Evolutionary conservation across 129 eudicot genomes (phyloP).

Genomic region (Helianthus annuus): HanXRQr2.0-SUNRISE NC_035449.2:10880197-10880696

Average conservation of each 20-base stretch:
- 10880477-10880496: too few species aligned
- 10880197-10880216: too few species aligned
- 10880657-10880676: not conserved
- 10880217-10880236: too few species aligned
- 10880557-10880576: not conserved
- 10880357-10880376: too few species aligned
- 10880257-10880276: too few species aligned
- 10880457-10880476: not conserved
- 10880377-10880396: not conserved
- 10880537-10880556: not conserved
- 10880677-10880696: not conserved
- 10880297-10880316: too few species aligned
- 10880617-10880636: not conserved
- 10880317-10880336: too few species aligned
- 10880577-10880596: not conserved
- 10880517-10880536: too few species aligned
- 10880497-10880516: not conserved
- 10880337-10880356: too few species aligned
- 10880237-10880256: too few species aligned
- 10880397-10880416: not conserved
- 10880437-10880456: not conserved
- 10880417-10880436: not conserved
- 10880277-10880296: too few species aligned
- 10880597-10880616: not conserved
- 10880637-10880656: too few species aligned